Percentiles rank a stretch among this genome's conserved stretches.
These are phyloP conservation scores for Penicillium tannophilum DNA, from an alignment of 495 filamentous ascomycete species.

Conservation along the genomic window DNA sequence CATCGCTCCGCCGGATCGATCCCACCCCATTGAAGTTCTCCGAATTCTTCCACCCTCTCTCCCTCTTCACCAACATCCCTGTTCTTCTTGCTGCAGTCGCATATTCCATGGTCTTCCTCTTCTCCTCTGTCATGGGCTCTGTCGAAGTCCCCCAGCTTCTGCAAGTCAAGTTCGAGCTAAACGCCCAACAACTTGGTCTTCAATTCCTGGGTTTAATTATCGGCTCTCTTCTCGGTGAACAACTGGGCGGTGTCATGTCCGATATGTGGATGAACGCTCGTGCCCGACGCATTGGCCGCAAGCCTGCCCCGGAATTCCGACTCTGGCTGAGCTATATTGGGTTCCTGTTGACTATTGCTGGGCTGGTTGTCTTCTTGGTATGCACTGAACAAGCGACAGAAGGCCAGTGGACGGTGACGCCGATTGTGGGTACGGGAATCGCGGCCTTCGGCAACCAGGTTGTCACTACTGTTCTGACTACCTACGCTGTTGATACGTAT, in stretches of 20 bases:
- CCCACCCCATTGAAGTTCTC: constrained; percentile 42
- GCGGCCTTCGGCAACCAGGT: constrained; percentile 58
- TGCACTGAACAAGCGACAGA: constrained; percentile 42
- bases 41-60: constrained; percentile 53
- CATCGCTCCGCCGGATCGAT: constrained; percentile 50
- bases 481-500: constrained; percentile 59
- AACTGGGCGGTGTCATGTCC: constrained; percentile 52
- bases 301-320: constrained; percentile 46
- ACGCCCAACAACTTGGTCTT: constrained; percentile 54
- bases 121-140: constrained; percentile 48
- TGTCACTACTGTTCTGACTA: constrained; percentile 58
- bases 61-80: constrained; percentile 41
- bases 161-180: constrained; percentile 52
- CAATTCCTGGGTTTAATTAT: constrained; percentile 58
- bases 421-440: constrained; percentile 53
- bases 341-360: constrained; percentile 48
- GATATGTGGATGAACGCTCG: constrained; percentile 55
- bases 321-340: constrained; percentile 58
- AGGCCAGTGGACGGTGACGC: constrained; percentile 49
- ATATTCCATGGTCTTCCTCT: constrained; percentile 57
- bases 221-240: constrained; percentile 57
- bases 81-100: constrained; percentile 51
- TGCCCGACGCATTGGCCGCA: constrained; percentile 31
- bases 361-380: constrained; percentile 54
- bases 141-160: constrained; percentile 59